Base-by-base conservation (phyloP, 495 filamentous ascomycete genomes). In the Aspergillus saccharolyticus region DNA sequence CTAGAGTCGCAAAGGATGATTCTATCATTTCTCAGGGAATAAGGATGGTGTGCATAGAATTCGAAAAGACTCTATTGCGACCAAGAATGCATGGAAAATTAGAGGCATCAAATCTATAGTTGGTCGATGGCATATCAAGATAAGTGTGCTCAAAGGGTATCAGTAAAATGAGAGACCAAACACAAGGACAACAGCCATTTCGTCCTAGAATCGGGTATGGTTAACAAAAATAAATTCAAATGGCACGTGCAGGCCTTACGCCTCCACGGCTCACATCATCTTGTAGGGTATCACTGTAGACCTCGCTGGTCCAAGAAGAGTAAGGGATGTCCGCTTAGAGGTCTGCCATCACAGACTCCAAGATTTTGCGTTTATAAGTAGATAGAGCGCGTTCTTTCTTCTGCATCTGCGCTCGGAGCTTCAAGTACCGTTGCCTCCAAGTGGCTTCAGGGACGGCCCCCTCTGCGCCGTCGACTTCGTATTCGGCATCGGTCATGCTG, bases 311-410 rank as follows among this genome's bases (percentile, higher is more conserved):
- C 5, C 2, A 39, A 39, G 33, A 39, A 6, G 33, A 39, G 4
- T 8, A 39, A 39, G 33, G 12, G 2, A 15, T 0, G 58, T 1
- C 25, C 9, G 18, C n/a, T 63, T 60, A 78, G 42, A 78, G 69
- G 47, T 78, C 76, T 48, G 74, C 74, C 78, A 84, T 79, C 18
- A 84, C 81, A 3, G 80, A 82, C 61, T 84, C 78, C 7, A 84
- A 63, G 17, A 84, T 80, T 53, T 74, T 81, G 28, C 80, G 75
- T 56, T 77, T 80, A 50, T 83, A 76, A 22, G 74, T 66, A 4
- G 72, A 76, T 52, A 80, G 56, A 62, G 79, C 68, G 17, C 77
- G 74, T 20, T 83, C 77, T 24, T 74, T 79, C 61, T 77, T 79
- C 53, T 76, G 72, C 68, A 81, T 72, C 55, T 79, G 80, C 44